Evolutionary conservation across 169 alveolate genomes (phyloP).

Genomic region (Plasmodium malariae): DNA sequence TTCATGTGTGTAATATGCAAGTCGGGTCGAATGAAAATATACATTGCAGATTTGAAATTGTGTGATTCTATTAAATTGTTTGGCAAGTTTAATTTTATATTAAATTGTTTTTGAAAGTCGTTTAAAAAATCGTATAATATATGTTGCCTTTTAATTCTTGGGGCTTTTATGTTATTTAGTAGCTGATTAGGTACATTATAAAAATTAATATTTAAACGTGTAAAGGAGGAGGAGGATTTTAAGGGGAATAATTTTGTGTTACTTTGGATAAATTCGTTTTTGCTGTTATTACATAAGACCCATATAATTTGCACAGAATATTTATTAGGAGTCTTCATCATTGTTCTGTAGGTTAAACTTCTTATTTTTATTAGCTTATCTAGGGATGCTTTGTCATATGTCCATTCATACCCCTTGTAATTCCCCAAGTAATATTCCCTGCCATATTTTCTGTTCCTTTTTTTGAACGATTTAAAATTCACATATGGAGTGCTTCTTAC

Average conservation of each 20-base stretch:
- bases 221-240: neutral
- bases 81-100: slow-evolving; percentile 19
- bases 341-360: slow-evolving; percentile 11
- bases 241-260: neutral
- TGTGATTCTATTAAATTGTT: neutral
- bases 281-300: slow-evolving; percentile 18
- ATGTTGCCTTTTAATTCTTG: slow-evolving; percentile 13
- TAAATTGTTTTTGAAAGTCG: slow-evolving; percentile 46
- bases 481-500: neutral
- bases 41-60: slow-evolving; percentile 37
- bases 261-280: slow-evolving; percentile 6
- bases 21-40: slow-evolving; percentile 39
- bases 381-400: slow-evolving; percentile 15
- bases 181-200: slow-evolving; percentile 3
- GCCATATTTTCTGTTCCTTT: neutral
- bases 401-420: too few relatives aligned
- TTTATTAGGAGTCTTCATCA: neutral
- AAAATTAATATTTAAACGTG: neutral
- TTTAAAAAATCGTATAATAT: slow-evolving; percentile 39
- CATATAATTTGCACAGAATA: slow-evolving; percentile 18
- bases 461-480: neutral
- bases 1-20: slow-evolving; percentile 60
- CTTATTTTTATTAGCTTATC: slow-evolving; percentile 21
- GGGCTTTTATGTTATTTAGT: slow-evolving; percentile 17
- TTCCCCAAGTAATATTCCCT: too few relatives aligned